These are phyloP conservation scores for Cordyceps farinosa DNA, from an alignment of 2,329 filamentous ascomycete genomes.

Conservation along the genomic window DNA sequence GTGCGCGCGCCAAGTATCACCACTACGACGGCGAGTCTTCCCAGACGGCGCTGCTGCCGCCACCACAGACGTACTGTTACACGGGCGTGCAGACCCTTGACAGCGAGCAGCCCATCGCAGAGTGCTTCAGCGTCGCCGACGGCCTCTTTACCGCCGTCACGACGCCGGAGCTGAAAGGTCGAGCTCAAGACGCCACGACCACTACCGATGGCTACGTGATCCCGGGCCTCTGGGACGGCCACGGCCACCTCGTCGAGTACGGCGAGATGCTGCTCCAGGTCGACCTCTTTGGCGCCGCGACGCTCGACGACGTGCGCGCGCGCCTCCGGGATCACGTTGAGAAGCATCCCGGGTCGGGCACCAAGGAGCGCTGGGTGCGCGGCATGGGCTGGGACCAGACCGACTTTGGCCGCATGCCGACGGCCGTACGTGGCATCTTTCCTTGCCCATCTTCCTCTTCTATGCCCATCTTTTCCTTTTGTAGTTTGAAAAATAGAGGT, in stretches of 20 bases:
- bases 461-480: not conserved
- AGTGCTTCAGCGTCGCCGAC: constrained; percentile 54
- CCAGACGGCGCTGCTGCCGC: not conserved
- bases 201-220: constrained; percentile 49
- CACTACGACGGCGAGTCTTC: not conserved
- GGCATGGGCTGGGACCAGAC: constrained; percentile 71
- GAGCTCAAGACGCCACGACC: not conserved
- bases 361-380: constrained; percentile 56
- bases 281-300: constrained; percentile 57
- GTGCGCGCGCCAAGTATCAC: not conserved
- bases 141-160: constrained; percentile 52
- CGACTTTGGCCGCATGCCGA: constrained; percentile 61
- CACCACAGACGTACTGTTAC: constrained; percentile 37
- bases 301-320: constrained; percentile 50
- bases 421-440: constrained; percentile 46
- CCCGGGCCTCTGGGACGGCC: constrained; percentile 68
- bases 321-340: constrained; percentile 51
- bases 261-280: constrained; percentile 66
- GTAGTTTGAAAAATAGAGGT: not conserved
- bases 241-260: constrained; percentile 64
- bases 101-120: constrained; percentile 34
- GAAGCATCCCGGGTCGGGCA: constrained; percentile 49
- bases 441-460: too few species aligned
- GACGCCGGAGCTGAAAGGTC: constrained; percentile 25
- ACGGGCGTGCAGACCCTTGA: constrained; percentile 37